Conservation (phyloP, 352 stramenopile species). For the Peronospora farinosa region DNA sequence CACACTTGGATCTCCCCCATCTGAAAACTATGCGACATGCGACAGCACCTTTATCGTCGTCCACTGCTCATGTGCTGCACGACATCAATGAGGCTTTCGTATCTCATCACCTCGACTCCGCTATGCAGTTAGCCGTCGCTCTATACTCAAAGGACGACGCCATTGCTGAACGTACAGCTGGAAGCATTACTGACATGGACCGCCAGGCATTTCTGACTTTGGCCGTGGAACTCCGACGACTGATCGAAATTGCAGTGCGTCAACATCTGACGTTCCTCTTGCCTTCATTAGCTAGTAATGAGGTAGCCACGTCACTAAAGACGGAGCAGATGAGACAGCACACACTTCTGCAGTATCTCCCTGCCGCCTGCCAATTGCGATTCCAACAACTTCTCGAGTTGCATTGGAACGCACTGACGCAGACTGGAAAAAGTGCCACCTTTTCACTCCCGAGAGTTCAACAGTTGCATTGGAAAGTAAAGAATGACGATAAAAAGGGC, state of each 20-base stretch:
- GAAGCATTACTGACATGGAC: constrained; percentile 21
- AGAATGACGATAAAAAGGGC: constrained; percentile 3
- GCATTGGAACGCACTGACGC: constrained; percentile 32
- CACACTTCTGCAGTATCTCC: constrained; percentile 32
- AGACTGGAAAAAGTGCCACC: not conserved
- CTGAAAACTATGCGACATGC: no score
- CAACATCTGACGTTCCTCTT: constrained; percentile 55
- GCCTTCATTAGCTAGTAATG: constrained; percentile 3
- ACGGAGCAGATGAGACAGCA: constrained; percentile 24
- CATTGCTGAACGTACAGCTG: constrained; percentile 1
- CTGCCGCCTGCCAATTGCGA: constrained; percentile 32
- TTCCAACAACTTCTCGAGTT: constrained; percentile 38
- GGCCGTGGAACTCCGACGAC: constrained; percentile 29
- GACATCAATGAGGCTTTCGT: constrained; percentile 25
- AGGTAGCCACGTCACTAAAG: constrained; percentile 17
- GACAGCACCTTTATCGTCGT: not conserved
- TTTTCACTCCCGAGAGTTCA: constrained; percentile 34
- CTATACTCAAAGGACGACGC: constrained; percentile 22
- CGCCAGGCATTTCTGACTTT: constrained; percentile 37
- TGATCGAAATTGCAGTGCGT: constrained; percentile 42
- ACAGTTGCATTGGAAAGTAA: constrained; percentile 36
- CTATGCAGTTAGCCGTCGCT: constrained; percentile 32
- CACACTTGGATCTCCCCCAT: no score
- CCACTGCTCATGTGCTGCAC: constrained; percentile 35
- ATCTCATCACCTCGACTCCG: constrained; percentile 17